Conservation (phyloP, 2,329 filamentous ascomycete genomes). For the Ophiostoma piceae region DNA sequence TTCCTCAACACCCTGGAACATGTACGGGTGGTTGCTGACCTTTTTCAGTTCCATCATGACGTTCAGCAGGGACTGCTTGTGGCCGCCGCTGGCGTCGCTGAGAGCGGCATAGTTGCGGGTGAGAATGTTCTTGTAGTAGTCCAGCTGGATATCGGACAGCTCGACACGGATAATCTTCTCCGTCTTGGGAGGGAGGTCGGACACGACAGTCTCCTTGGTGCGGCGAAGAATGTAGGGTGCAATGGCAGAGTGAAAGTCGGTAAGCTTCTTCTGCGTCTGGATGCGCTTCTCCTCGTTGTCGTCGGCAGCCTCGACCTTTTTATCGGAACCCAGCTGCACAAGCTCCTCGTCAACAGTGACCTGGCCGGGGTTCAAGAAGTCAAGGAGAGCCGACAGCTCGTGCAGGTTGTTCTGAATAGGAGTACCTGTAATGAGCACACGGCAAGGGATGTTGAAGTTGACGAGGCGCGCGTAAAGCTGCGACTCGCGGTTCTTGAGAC, state of each 20-base stretch:
- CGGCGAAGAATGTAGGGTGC: slow-evolving; percentile 91
- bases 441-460: slow-evolving; percentile 80
- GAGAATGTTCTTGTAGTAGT: slow-evolving; percentile 98
- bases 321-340: slow-evolving; percentile 57
- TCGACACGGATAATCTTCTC: slow-evolving; percentile 99
- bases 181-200: slow-evolving; percentile 90
- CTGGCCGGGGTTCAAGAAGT: slow-evolving; percentile 94
- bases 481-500: slow-evolving; percentile 92
- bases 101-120: slow-evolving; percentile 93
- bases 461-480: slow-evolving; percentile 82
- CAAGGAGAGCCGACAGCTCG: slow-evolving; percentile 85
- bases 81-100: slow-evolving; percentile 81
- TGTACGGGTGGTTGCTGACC: slow-evolving; percentile 96
- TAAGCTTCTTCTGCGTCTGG: slow-evolving; percentile 80
- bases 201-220: slow-evolving; percentile 96
- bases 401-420: slow-evolving; percentile 96
- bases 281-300: slow-evolving; percentile 49
- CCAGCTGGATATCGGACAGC: slow-evolving; percentile 88
- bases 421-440: slow-evolving; percentile 91
- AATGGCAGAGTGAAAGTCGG: slow-evolving; percentile 77
- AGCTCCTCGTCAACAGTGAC: slow-evolving; percentile 88
- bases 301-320: slow-evolving; percentile 32
- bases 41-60: slow-evolving; percentile 99
- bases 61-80: slow-evolving; percentile 92
- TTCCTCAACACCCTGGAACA: slow-evolving; percentile 92